Base-by-base conservation (phyloP, 768 basidiomycete genomes). In the Hemileccinum impolitum region DNA sequence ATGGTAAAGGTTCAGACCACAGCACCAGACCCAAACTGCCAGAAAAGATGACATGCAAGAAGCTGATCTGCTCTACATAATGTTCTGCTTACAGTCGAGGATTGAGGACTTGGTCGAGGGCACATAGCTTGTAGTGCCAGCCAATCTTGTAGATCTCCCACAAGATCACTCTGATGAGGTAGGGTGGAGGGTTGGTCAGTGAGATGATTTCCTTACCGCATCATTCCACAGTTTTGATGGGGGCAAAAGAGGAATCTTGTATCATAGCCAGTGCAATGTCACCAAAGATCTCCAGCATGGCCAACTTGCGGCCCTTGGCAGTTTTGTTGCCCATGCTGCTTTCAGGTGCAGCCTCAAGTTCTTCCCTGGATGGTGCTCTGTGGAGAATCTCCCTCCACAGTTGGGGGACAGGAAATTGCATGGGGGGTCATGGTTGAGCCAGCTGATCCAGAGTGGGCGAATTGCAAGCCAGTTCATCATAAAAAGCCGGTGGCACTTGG, bases 101-200 rank as follows among this genome's bases (percentile, higher is more conserved):
- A 3, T 53, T 56, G 11, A 49, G 32, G 37, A 36, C 35, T 3
- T 31, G 35, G 21, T 66, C 51, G 2, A 66, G 56, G 10, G 58
- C 52, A 13, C 50, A 41, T 11, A 65, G 45, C 23, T 63, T 53
- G 32, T 52, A 59, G 2, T 40, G 17, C 37, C 59, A 65, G 17
- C 55, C 55, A 12, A 57, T 50, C 28, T 65, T 53, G 4, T 45
- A 47, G 0, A 62, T 19, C 38, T 61, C 51, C 56, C 53, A 63
- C 7, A 61, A 23, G 32, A 65, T 54, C 2, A 28, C 32, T 9
- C 13, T 13, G 40, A 48, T 45, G 31, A 54, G 19, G 17, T 3
- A 21, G 14, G n/a, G 11, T n/a, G 48, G 45, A 0, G 37, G 55
- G 26, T 48, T 17, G 8, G 37, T 9, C 9, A 54, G 42, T 1